Conservation (phyloP, 2,329 filamentous ascomycete species). For the Epichloe hybrida region DNA sequence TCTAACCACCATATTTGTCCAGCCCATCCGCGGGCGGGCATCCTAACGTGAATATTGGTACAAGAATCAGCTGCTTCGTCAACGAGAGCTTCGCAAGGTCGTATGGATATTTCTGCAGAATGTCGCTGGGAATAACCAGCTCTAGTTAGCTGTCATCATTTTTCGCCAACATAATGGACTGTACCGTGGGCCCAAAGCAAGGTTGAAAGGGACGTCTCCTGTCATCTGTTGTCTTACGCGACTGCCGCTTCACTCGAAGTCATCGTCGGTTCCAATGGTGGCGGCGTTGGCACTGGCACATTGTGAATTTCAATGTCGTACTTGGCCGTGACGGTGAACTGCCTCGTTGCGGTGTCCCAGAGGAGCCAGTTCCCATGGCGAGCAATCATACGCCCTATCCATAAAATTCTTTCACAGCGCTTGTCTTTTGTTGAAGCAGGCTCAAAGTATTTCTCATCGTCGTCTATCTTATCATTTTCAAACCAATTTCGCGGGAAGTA, state of each 20-base stretch:
- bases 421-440: conserved; percentile 41
- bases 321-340: conserved; percentile 19
- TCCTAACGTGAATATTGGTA: too few species aligned
- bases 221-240: not conserved
- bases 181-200: not conserved
- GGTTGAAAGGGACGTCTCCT: not conserved
- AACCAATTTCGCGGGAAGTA: conserved; percentile 51
- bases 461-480: conserved; percentile 41
- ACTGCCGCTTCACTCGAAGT: not conserved
- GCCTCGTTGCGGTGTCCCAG: conserved; percentile 24
- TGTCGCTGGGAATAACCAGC: too few species aligned
- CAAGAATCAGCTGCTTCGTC: too few species aligned
- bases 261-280: not conserved
- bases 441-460: conserved; percentile 55
- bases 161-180: not conserved
- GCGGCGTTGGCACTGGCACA: not conserved
- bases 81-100: too few species aligned
- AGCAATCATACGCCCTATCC: conserved; percentile 38
- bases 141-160: too few species aligned
- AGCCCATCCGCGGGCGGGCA: too few species aligned
- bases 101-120: too few species aligned
- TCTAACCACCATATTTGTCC: too few species aligned
- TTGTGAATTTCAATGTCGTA: not conserved
- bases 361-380: conserved; percentile 24
- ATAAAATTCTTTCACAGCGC: conserved; percentile 46